Percentiles rank a stretch among this genome's conserved stretches.
These are phyloP conservation scores for Mycena pura DNA, from an alignment of 768 basidiomycete genomes.

Conservation along the genomic window DNA sequence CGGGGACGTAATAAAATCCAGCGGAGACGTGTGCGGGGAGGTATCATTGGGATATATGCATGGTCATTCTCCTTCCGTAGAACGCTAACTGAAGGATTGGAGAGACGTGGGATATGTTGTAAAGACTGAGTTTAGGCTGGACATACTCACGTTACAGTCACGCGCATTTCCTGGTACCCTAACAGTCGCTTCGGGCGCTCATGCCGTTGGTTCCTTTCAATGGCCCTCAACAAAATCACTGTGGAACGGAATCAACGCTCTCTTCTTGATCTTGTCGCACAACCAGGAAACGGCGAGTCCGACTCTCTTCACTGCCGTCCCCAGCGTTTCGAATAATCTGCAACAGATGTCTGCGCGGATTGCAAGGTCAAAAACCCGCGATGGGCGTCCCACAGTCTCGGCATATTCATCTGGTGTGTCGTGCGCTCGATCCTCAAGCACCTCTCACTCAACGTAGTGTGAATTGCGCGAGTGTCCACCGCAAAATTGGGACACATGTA, in stretches of 20 bases:
- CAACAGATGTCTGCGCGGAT: conserved; percentile 86
- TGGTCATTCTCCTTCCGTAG: too few species aligned
- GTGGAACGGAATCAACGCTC: conserved; percentile 69
- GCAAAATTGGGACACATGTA: conserved; percentile 93
- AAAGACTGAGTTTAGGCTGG: too few species aligned
- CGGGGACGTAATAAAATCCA: conserved; percentile 5
- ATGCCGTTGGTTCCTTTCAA: too few species aligned
- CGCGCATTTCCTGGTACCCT: too few species aligned
- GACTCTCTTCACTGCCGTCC: conserved; percentile 16
- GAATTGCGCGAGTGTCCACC: conserved; percentile 89
- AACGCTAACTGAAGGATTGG: too few species aligned
- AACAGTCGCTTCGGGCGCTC: too few species aligned
- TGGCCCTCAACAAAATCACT: conserved; percentile 58
- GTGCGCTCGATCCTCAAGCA: background rate
- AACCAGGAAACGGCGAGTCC: conserved; percentile 81
- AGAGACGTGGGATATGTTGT: too few species aligned
- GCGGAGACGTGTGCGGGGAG: too few species aligned
- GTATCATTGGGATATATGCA: too few species aligned
- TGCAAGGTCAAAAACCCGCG: conserved; percentile 86
- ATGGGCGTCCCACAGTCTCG: conserved; percentile 90
- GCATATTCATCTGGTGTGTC: conserved; percentile 83
- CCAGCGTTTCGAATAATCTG: conserved; percentile 19
- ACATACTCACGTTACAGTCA: too few species aligned
- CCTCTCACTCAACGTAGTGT: conserved; percentile 53
- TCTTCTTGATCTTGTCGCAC: conserved; percentile 69